These are phyloP conservation scores for Lasiodiplodia theobromae DNA, from an alignment of 2,329 filamentous ascomycete species.

Conservation along the genomic window DNA sequence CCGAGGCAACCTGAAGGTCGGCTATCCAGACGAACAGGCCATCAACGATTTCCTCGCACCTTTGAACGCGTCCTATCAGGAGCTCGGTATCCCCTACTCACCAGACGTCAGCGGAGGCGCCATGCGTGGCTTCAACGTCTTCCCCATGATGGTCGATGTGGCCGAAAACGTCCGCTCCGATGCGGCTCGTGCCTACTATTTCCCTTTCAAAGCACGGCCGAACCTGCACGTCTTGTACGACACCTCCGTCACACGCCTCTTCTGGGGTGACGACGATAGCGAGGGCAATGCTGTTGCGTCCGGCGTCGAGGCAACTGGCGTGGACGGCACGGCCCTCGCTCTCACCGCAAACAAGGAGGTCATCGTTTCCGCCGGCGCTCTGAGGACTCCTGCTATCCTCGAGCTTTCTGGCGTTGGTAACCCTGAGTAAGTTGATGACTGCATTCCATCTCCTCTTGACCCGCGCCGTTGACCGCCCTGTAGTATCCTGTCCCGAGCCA, in stretches of 20 bases:
- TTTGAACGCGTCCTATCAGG: slow-evolving; percentile 37
- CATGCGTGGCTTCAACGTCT: slow-evolving; percentile 46
- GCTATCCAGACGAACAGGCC: slow-evolving; percentile 30
- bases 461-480: background rate
- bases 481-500: slow-evolving; percentile 32
- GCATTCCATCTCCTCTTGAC: background rate
- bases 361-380: slow-evolving; percentile 34
- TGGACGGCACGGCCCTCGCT: background rate
- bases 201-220: slow-evolving; percentile 43
- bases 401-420: slow-evolving; percentile 36
- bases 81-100: slow-evolving; percentile 36
- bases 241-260: slow-evolving; percentile 50
- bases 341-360: slow-evolving; percentile 33
- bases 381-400: slow-evolving; percentile 32
- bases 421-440: slow-evolving; percentile 2
- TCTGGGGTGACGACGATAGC: slow-evolving; percentile 40
- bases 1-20: slow-evolving; percentile 34
- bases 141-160: slow-evolving; percentile 52
- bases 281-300: slow-evolving; percentile 37
- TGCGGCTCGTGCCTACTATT: slow-evolving; percentile 58
- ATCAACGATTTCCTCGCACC: slow-evolving; percentile 19
- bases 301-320: slow-evolving; percentile 1
- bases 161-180: slow-evolving; percentile 51
- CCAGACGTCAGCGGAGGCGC: slow-evolving; percentile 39
- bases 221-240: slow-evolving; percentile 56